Evolutionary conservation across 148 eudicot genomes (phyloP).

Genomic region (Heliosperma pusillum): DNA sequence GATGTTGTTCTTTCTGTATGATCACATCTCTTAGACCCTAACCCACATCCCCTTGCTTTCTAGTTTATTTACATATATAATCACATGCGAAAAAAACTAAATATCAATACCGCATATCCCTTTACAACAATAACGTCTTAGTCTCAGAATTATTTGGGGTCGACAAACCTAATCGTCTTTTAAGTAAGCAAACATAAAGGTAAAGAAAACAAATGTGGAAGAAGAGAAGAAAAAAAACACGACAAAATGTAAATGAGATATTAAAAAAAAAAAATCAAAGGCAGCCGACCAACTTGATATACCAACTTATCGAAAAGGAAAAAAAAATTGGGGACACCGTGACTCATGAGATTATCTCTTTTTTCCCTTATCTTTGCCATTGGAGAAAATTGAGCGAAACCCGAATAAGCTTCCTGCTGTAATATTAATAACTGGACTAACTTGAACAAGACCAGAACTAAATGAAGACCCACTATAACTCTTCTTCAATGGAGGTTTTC

Average conservation of each 20-base stretch:
- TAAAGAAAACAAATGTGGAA: no score
- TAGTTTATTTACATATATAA: neutral
- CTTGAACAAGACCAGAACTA: slow-evolving; percentile 31
- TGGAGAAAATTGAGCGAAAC: slow-evolving; percentile 62
- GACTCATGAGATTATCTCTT: slow-evolving; percentile 34
- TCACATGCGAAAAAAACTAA: slow-evolving; percentile 16
- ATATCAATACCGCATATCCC: neutral
- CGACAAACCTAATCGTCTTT: neutral
- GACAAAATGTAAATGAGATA: neutral
- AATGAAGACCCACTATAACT: slow-evolving; percentile 28
- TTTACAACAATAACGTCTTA: neutral
- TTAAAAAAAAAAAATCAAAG: neutral
- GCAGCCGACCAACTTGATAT: neutral
- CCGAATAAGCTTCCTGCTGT: slow-evolving; percentile 61
- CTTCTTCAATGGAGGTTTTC: slow-evolving; percentile 87
- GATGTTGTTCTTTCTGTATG: slow-evolving; percentile 10
- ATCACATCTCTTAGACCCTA: neutral
- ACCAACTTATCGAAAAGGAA: neutral
- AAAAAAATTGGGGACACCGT: neutral
- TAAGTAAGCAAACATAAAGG: neutral
- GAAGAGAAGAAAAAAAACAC: neutral
- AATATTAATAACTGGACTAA: slow-evolving; percentile 60
- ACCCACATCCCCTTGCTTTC: neutral
- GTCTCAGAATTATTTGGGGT: neutral
- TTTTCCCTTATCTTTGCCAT: slow-evolving; percentile 44